Evolutionary conservation across 345 rosid genomes (phyloP).

Genomic region (Ceriops zippeliana): DNA sequence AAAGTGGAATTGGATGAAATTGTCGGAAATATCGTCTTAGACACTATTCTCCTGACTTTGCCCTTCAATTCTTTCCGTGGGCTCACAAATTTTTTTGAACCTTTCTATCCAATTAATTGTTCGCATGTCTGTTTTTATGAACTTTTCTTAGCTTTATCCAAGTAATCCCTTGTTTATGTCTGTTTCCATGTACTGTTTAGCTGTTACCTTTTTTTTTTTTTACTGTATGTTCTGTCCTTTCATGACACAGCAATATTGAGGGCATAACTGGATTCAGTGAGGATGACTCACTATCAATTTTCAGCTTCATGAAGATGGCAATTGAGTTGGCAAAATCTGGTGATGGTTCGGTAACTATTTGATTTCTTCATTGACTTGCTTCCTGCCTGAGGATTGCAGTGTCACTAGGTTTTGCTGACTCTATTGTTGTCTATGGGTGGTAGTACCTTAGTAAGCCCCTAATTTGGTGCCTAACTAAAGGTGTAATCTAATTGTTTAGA

Average conservation of each 20-base stretch:
- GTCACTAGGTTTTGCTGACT: background rate
- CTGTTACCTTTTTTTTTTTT: background rate
- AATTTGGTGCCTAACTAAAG: background rate
- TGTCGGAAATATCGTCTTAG: background rate
- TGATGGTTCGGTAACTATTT: slow-evolving; percentile 45
- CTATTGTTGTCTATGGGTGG: background rate
- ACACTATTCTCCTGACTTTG: background rate
- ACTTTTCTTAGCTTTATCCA: no score
- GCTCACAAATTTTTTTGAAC: background rate
- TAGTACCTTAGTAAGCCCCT: background rate
- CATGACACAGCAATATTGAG: slow-evolving; percentile 56
- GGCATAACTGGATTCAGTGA: slow-evolving; percentile 78
- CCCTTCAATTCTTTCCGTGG: background rate
- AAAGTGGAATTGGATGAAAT: background rate
- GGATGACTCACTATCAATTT: slow-evolving; percentile 50
- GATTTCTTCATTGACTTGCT: slow-evolving; percentile 5
- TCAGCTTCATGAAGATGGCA: slow-evolving; percentile 56
- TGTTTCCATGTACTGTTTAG: no score
- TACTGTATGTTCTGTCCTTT: background rate
- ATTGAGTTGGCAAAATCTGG: slow-evolving; percentile 57
- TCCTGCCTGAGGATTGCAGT: background rate
- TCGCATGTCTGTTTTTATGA: no score
- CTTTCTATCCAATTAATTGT: background rate
- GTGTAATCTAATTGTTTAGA: background rate
- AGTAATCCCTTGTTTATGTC: no score